Conservation (phyloP, 2,329 filamentous ascomycete genomes). For the Exserohilum rostratum region DNA sequence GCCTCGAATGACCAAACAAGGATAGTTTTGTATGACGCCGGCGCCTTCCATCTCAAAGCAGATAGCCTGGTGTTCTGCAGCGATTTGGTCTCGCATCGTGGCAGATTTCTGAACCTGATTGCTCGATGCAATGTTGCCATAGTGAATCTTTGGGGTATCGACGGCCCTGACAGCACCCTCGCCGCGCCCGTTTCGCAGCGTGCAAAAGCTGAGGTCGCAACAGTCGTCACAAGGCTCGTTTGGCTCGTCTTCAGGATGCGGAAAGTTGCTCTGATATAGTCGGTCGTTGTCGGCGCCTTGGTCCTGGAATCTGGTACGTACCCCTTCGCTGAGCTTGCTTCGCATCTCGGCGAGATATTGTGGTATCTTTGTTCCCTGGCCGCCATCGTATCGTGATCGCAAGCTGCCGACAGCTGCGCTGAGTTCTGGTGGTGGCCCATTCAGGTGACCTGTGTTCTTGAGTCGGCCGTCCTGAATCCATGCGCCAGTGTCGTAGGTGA, state of each 20-base stretch:
- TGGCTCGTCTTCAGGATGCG: no score
- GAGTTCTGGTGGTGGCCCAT: constrained; percentile 15
- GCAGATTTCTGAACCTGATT: constrained; percentile 26
- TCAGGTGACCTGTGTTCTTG: constrained; percentile 12
- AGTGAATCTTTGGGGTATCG: constrained; percentile 22
- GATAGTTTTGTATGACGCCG: constrained; percentile 18
- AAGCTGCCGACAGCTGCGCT: constrained; percentile 15
- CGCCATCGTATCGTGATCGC: constrained; percentile 2
- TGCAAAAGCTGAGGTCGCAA: no score
- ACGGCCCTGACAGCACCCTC: constrained; percentile 3
- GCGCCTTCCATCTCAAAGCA: constrained; percentile 34
- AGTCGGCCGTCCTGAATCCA: constrained; percentile 17
- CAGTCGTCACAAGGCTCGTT: no score
- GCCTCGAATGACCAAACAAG: constrained; percentile 24
- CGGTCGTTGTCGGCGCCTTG: no score
- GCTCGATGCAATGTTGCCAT: constrained; percentile 26
- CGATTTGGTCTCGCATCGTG: constrained; percentile 14
- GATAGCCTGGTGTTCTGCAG: constrained; percentile 19
- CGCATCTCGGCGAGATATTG: constrained; percentile 5
- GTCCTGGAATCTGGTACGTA: no score
- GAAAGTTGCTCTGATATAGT: constrained; percentile 9
- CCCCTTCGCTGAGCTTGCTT: no score
- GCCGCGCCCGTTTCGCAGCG: no score
- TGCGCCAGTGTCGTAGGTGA: constrained; percentile 27
- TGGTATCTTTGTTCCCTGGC: no score